These are phyloP conservation scores for Fusarium cyanostomum DNA, from an alignment of 2,329 filamentous ascomycete genomes.

Conservation along the genomic window DNA sequence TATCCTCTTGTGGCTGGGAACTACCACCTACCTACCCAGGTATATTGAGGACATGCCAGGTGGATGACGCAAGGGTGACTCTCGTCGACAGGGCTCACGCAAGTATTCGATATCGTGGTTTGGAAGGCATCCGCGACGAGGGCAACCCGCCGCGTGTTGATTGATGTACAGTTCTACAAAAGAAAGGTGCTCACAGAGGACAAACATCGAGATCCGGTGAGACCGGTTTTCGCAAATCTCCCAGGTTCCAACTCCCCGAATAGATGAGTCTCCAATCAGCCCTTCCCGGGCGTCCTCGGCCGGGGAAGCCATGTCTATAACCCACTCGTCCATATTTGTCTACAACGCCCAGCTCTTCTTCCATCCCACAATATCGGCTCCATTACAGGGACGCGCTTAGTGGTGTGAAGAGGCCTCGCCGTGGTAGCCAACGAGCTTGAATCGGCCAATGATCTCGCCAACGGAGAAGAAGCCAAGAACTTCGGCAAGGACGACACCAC, in stretches of 20 bases:
- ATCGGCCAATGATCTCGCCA: constrained; percentile 93
- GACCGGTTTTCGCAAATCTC: constrained; percentile 35
- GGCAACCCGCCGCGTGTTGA: constrained; percentile 30
- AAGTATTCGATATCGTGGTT: constrained; percentile 20
- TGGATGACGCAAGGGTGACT: neutral
- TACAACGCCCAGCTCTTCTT: constrained; percentile 26
- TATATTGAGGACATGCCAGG: no score
- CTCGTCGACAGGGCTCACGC: neutral
- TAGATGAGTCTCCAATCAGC: constrained; percentile 37
- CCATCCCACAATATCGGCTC: constrained; percentile 22
- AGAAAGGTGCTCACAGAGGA: constrained; percentile 45
- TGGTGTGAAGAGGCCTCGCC: constrained; percentile 72
- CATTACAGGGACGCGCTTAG: constrained; percentile 50
- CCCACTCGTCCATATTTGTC: constrained; percentile 33
- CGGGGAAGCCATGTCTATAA: constrained; percentile 38
- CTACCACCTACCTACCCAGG: no score
- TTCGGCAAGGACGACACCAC: constrained; percentile 84
- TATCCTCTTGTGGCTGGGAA: no score
- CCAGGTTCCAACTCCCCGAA: constrained; percentile 34
- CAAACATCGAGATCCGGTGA: constrained; percentile 38
- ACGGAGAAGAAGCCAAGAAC: constrained; percentile 96
- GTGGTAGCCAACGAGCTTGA: constrained; percentile 95
- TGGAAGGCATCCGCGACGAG: constrained; percentile 30
- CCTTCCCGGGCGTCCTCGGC: constrained; percentile 30
- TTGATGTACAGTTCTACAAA: constrained; percentile 49